phyloP scores from a whole-genome alignment of 805 yeast genomes.

The Nakazawaea populi region DNA sequence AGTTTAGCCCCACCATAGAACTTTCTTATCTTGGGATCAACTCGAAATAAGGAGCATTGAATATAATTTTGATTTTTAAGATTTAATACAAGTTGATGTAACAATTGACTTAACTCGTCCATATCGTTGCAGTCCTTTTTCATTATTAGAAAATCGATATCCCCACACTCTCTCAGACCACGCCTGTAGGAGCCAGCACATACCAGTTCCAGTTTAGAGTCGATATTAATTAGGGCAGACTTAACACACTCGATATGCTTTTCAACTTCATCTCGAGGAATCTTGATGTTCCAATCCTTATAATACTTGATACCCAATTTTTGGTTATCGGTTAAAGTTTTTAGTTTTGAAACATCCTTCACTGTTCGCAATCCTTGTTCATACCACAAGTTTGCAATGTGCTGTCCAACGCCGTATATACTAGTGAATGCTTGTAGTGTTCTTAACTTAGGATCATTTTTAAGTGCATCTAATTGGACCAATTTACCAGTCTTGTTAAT shows the following conservation, averaged over 20 bases:
- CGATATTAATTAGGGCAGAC: conserved; percentile 22
- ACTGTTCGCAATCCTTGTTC: conserved; percentile 30
- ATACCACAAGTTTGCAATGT: conserved; percentile 33
- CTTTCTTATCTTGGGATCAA: conserved; percentile 16
- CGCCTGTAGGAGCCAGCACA: conserved; percentile 51
- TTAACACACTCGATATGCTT: conserved; percentile 31
- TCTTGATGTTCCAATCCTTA: conserved; percentile 38
- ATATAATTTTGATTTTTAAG: conserved; percentile 14
- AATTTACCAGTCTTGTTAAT: conserved; percentile 32
- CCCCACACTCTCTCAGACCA: conserved; percentile 41
- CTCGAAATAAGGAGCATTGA: conserved; percentile 13
- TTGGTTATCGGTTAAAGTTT: conserved; percentile 19
- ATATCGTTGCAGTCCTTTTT: conserved; percentile 23
- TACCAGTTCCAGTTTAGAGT: conserved; percentile 27
- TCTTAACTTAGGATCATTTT: conserved; percentile 17
- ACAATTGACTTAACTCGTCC: conserved; percentile 13
- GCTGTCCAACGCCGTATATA: conserved; percentile 46
- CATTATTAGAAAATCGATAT: conserved; percentile 46
- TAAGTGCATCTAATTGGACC: conserved; percentile 11
- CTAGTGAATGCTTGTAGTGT: conserved; percentile 28
- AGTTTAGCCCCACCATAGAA: conserved; percentile 32
- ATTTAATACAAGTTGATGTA: conserved; percentile 12
- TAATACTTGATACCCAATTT: conserved; percentile 39
- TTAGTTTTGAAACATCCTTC: conserved; percentile 28
- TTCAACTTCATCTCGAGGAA: conserved; percentile 39